Conservation (phyloP, 345 rosid species). For the Eucalyptus polyanthemos region DNA sequence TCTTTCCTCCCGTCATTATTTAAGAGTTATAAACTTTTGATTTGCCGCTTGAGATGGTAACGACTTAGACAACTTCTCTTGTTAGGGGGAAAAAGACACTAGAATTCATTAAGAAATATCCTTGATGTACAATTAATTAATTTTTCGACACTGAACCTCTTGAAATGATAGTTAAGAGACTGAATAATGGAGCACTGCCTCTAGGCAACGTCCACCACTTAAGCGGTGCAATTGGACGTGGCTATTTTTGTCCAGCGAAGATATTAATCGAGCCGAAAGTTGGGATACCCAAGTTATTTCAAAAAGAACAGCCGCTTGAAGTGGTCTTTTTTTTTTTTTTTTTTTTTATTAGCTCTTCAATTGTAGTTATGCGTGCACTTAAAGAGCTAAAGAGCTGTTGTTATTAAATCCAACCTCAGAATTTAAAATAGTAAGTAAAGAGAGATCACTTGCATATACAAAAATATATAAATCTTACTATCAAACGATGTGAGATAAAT, state of each 20-base stretch:
- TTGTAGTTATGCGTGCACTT: background rate
- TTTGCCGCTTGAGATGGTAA: background rate
- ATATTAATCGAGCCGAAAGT: background rate
- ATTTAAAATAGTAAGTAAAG: background rate
- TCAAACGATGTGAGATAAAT: background rate
- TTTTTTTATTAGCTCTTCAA: background rate
- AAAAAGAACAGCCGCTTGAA: background rate
- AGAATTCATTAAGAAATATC: background rate
- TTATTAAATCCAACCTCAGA: background rate
- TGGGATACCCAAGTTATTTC: background rate
- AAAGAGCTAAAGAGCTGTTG: background rate
- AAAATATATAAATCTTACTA: rapidly evolving
- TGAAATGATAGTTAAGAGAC: background rate
- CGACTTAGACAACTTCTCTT: background rate
- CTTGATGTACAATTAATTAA: background rate
- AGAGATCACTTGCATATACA: background rate
- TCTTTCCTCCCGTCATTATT: background rate
- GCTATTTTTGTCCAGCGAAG: background rate
- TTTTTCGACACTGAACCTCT: background rate
- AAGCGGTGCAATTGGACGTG: background rate
- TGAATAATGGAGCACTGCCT: background rate
- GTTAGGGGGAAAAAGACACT: background rate
- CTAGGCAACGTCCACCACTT: background rate
- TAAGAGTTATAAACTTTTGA: background rate
- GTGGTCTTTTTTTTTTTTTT: background rate